Evolutionary conservation across 2,329 filamentous ascomycete genomes (phyloP).

Genomic region (Colletotrichum cereale): DNA sequence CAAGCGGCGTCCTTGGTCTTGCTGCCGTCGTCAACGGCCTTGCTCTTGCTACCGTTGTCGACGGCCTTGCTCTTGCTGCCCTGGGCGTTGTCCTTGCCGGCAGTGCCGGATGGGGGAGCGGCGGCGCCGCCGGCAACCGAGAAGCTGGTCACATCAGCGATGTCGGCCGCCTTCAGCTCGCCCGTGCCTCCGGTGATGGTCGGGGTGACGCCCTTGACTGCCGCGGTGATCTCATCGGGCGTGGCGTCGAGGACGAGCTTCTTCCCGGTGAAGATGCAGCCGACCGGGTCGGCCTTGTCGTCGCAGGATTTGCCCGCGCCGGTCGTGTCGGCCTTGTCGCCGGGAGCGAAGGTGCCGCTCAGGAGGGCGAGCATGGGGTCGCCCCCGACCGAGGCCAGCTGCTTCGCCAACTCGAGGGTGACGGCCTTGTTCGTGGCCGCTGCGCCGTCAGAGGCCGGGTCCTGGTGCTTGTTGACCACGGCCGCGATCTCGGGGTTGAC

Average conservation of each 20-base stretch:
- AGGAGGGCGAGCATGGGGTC: constrained; percentile 57
- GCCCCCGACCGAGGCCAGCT: constrained; percentile 58
- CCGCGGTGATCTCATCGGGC: constrained; percentile 64
- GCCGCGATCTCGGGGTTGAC: constrained; percentile 61
- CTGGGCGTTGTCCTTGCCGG: neutral
- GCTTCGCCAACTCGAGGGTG: constrained; percentile 54
- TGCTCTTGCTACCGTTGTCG: neutral
- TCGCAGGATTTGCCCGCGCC: constrained; percentile 67
- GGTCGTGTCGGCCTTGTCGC: constrained; percentile 53
- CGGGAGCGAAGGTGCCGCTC: constrained; percentile 58
- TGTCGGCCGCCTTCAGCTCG: constrained; percentile 46
- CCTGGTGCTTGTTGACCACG: constrained; percentile 57
- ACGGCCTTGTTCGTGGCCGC: constrained; percentile 58
- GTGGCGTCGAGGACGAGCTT: constrained; percentile 67
- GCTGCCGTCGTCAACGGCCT: neutral
- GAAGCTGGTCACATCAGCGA: constrained; percentile 43
- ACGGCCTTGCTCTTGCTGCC: neutral
- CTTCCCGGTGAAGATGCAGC: constrained; percentile 68
- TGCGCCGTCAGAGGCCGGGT: constrained; percentile 56
- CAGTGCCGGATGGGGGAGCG: constrained; percentile 7
- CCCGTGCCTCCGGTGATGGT: constrained; percentile 51
- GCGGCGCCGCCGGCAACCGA: constrained; percentile 40
- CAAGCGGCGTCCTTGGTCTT: constrained; percentile 17
- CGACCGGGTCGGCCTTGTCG: constrained; percentile 59
- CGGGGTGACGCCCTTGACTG: constrained; percentile 50